phyloP scores from a whole-genome alignment of 148 eudicot genomes.

The Diospyros lotus region DNA sequence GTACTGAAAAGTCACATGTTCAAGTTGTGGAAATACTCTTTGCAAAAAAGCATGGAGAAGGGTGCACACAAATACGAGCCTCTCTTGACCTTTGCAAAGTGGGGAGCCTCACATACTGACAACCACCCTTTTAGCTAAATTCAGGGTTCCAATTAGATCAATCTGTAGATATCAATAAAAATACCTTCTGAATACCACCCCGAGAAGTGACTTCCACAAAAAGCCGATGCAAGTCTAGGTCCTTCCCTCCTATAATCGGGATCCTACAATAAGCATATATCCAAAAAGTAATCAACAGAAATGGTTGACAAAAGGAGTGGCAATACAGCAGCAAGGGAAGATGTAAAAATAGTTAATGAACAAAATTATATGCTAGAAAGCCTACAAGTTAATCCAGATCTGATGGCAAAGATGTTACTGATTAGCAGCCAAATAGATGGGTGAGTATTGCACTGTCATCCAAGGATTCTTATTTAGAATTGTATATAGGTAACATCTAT shows the following conservation, averaged over 20 bases:
- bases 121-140: not conserved
- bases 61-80: too few relatives aligned
- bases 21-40: too few relatives aligned
- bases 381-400: not conserved
- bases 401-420: not conserved
- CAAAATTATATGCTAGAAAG: not conserved
- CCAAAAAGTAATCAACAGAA: not conserved
- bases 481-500: too few relatives aligned
- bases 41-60: too few relatives aligned
- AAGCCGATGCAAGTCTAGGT: conserved; percentile 84
- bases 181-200: conserved; percentile 84
- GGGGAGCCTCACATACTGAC: too few relatives aligned
- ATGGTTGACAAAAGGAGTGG: not conserved
- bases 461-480: not conserved
- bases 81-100: too few relatives aligned
- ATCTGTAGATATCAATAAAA: conserved; percentile 4
- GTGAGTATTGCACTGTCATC: too few relatives aligned
- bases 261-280: conserved; percentile 47
- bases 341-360: not conserved
- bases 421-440: not conserved
- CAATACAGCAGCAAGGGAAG: not conserved
- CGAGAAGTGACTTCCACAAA: conserved; percentile 97
- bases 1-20: too few relatives aligned
- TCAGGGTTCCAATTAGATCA: not conserved
- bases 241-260: conserved; percentile 85